Conservation (phyloP, 768 basidiomycete species). For the Wakefieldia striispora region DNA sequence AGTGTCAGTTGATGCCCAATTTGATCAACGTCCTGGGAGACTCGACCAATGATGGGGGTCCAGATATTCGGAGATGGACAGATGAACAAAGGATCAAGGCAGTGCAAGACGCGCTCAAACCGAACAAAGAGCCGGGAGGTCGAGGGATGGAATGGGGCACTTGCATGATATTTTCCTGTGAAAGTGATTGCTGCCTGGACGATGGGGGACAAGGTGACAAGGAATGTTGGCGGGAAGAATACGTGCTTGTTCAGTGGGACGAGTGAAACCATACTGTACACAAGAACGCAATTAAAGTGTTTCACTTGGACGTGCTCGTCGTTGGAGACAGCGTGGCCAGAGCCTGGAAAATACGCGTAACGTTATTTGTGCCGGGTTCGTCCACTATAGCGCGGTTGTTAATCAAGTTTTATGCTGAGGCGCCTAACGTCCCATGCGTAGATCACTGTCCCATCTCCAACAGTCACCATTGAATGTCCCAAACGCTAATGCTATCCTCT, state of each 20-base stretch:
- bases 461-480: conserved; percentile 24
- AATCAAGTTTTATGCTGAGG: conserved; percentile 17
- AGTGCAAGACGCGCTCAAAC: conserved; percentile 55
- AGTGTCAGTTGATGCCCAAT: conserved; percentile 94
- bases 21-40: conserved; percentile 73
- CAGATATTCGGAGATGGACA: conserved; percentile 38
- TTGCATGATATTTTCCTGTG: conserved; percentile 85
- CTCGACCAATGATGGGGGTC: conserved; percentile 18
- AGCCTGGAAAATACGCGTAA: conserved; percentile 12
- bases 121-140: conserved; percentile 40
- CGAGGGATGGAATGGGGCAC: conserved; percentile 95
- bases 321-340: neutral
- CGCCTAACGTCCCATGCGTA: conserved; percentile 24
- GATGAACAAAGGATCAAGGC: conserved; percentile 70
- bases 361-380: conserved; percentile 25
- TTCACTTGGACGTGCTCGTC: neutral
- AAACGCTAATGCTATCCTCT: conserved; percentile 22
- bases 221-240: conserved; percentile 69
- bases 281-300: conserved; percentile 1
- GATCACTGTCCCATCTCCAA: conserved; percentile 19
- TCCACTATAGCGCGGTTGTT: neutral
- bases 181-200: conserved; percentile 66
- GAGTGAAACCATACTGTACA: conserved; percentile 32
- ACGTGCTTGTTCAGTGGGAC: conserved; percentile 77
- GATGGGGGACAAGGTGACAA: conserved; percentile 39